These are phyloP conservation scores for Arabidopsis lyrata DNA, from an alignment of 441 rosid species.

Conservation along the genomic window DNA sequence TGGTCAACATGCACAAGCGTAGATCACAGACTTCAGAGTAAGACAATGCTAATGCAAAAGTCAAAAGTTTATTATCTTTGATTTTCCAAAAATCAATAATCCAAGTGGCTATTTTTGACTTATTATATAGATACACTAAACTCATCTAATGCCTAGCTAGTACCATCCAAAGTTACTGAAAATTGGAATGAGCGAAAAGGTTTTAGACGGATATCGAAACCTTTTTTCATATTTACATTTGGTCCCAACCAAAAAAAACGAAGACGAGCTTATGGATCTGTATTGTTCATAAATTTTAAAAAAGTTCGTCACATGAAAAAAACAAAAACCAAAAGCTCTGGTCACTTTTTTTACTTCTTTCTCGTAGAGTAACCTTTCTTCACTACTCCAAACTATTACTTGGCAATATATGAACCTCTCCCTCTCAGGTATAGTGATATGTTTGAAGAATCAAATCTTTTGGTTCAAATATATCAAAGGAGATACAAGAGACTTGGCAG, in stretches of 20 bases:
- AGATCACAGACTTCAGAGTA: slow-evolving; percentile 10
- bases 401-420: not conserved
- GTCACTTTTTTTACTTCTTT: not conserved
- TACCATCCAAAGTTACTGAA: not conserved
- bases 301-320: too few species aligned
- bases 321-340: too few species aligned
- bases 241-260: too few species aligned
- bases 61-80: not conserved
- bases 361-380: too few species aligned
- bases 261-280: too few species aligned
- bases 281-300: not conserved
- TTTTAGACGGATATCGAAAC: not conserved
- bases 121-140: not conserved
- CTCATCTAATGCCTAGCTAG: not conserved
- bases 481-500: too few species aligned
- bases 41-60: slow-evolving; percentile 8
- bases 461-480: too few species aligned
- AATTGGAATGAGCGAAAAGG: too few species aligned
- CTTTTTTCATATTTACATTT: not conserved
- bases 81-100: not conserved
- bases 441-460: not conserved
- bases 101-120: slow-evolving; percentile 22
- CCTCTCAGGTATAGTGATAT: not conserved
- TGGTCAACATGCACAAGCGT: slow-evolving; percentile 31
- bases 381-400: too few species aligned